These are phyloP conservation scores for Hordeum vulgare DNA, from an alignment of 176 grass and related monocot genomes.

Conservation along the genomic window MorexV3_pseudomolecules_assembly NC_058522.1:114442461-114442960, in stretches of 20 bases:
- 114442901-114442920: background rate
- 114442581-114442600: too few relatives aligned
- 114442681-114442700: too few relatives aligned
- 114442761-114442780: background rate
- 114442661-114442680: too few relatives aligned
- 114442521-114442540: background rate
- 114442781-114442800: background rate
- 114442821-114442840: background rate
- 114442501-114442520: background rate
- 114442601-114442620: background rate
- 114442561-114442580: background rate
- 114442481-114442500: too few relatives aligned
- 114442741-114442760: background rate
- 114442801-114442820: background rate
- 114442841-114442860: background rate
- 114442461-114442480: too few relatives aligned
- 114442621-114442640: background rate
- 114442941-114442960: slow-evolving; percentile 25
- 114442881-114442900: background rate
- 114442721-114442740: background rate
- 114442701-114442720: background rate
- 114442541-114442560: background rate
- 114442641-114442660: too few relatives aligned
- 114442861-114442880: background rate
- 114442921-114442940: slow-evolving; percentile 10